Evolutionary conservation across 108 stramenopile species (phyloP).

Genomic region (Cyclostephanos invisitatus): DNA sequence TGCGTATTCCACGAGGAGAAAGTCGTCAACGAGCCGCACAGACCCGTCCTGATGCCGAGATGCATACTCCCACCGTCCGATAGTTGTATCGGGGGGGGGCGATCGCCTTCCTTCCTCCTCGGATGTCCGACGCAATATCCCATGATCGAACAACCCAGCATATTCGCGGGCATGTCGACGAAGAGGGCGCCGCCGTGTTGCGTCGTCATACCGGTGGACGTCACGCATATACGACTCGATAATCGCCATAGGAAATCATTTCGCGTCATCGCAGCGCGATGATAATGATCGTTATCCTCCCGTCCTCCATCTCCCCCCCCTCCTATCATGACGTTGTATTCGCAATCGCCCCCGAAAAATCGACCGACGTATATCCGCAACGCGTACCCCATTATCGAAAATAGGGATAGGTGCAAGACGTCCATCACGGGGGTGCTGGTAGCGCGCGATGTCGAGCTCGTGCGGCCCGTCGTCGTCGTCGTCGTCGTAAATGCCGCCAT

Average conservation of each 20-base stretch:
- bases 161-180: slow-evolving; percentile 66
- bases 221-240: slow-evolving; percentile 58
- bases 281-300: too few relatives aligned
- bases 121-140: slow-evolving; percentile 49
- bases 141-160: slow-evolving; percentile 69
- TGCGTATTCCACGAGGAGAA: slow-evolving; percentile 84
- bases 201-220: slow-evolving; percentile 55
- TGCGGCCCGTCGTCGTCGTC: too few relatives aligned
- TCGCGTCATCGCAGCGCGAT: too few relatives aligned
- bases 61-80: slow-evolving; percentile 56
- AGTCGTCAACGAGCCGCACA: slow-evolving; percentile 80
- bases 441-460: too few relatives aligned
- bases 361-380: slow-evolving; percentile 55
- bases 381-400: slow-evolving; percentile 56
- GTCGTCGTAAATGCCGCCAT: background rate
- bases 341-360: slow-evolving; percentile 73
- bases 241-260: slow-evolving; percentile 58
- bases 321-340: slow-evolving; percentile 38
- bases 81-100: too few relatives aligned
- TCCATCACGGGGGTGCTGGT: background rate
- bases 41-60: slow-evolving; percentile 54
- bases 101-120: background rate
- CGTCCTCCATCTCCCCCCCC: too few relatives aligned
- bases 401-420: slow-evolving; percentile 55
- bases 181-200: slow-evolving; percentile 81